Evolutionary conservation across 2,329 filamentous ascomycete species (phyloP), one percentile per base, ranked within the genome.

Genomic region (Xylariaceae sp.): DNA sequence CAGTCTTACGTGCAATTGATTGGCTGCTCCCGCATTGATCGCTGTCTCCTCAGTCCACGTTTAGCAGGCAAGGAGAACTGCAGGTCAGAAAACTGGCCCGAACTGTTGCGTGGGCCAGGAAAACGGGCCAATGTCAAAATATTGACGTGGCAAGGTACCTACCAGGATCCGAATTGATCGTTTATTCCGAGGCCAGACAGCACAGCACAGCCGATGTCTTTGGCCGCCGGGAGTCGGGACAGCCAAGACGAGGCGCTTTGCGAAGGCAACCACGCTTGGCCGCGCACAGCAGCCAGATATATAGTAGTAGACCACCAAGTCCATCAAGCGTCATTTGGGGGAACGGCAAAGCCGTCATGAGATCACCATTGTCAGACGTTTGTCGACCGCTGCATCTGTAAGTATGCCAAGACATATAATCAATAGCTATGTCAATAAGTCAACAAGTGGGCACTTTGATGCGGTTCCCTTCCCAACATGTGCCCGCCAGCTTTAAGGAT

Each of bases 81-180:
- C 56, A 52, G 52, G 54, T 42, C 52, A 44, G 49, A 44, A 48
- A 49, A 49, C 48, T 53, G 52, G 52, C 33, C 54, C 41, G 51
- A 39, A 48, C 27, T 48, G 50, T 56, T 49, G 40, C 41, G 12
- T 56, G 48, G 53, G 49, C 51, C 49, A 45, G 42, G 49, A 41
- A 58, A 54, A 4, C 39, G 35, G 53, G 51, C 45, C 48, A 44
- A 43, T 52, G 53, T 55, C 50, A 53, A 55, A 30, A 43, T 50
- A 54, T 56, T 56, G 54, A 56, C 54, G 54, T 56, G 54, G 52
- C 54, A 56, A 19, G 47, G n/a, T n/a, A n/a, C n/a, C n/a, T 49
- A 39, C 31, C 36, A 44, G 39, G 35, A 45, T 18, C 42, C 39
- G 41, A 48, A 45, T 52, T 40, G 42, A 35, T 33, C 42, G 32